phyloP scores from a whole-genome alignment of 208 protist species.

The Porcisia hertigi region DNA sequence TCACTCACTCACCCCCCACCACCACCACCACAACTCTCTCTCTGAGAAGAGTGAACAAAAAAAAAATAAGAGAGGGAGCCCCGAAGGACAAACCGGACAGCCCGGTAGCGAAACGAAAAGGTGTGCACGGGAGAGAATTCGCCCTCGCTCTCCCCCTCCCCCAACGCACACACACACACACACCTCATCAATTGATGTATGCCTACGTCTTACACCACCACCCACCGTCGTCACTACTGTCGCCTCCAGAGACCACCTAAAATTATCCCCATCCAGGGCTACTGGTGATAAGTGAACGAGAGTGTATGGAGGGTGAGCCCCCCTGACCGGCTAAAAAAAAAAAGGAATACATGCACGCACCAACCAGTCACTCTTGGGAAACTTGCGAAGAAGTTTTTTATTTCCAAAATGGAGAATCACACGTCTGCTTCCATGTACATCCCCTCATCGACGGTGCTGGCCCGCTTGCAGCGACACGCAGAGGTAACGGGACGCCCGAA shows the following conservation, averaged over 20 bases:
- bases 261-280: too few relatives aligned
- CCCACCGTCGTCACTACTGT: neutral
- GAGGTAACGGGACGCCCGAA: too few relatives aligned
- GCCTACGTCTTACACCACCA: neutral
- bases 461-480: slow-evolving; percentile 25
- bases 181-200: neutral
- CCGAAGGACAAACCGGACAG: too few relatives aligned
- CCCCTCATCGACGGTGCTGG: slow-evolving; percentile 31
- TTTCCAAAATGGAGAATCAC: slow-evolving; percentile 37
- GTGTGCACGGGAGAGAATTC: too few relatives aligned
- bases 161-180: neutral
- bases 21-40: neutral
- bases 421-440: slow-evolving; percentile 37
- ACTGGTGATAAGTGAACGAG: too few relatives aligned
- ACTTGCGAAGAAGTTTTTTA: too few relatives aligned
- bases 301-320: too few relatives aligned
- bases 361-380: neutral
- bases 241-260: too few relatives aligned
- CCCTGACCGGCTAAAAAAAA: neutral
- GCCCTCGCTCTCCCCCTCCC: neutral
- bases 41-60: too few relatives aligned
- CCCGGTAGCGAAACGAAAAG: too few relatives aligned
- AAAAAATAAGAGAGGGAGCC: too few relatives aligned
- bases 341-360: neutral
- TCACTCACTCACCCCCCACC: neutral